These are phyloP conservation scores for Epithemia pelagica DNA, from an alignment of 108 stramenopile species.

Conservation along the genomic window DNA sequence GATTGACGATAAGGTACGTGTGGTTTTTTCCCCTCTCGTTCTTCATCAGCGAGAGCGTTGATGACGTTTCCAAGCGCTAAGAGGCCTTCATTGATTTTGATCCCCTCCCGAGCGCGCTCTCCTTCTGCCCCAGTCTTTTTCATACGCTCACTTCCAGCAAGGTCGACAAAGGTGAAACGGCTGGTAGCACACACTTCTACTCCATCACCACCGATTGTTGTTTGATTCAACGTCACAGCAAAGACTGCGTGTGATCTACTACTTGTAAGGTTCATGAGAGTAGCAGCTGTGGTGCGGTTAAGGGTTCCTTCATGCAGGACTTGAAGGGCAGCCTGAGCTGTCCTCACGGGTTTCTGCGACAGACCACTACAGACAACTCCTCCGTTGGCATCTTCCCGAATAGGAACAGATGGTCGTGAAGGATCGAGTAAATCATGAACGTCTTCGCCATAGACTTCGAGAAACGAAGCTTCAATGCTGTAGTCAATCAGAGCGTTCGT, in stretches of 20 bases:
- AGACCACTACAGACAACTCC: constrained; percentile 60
- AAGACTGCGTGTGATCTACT: constrained; percentile 82
- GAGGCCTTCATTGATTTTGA: constrained; percentile 94
- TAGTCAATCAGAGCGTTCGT: constrained; percentile 36
- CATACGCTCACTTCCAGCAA: constrained; percentile 90
- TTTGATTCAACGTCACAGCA: constrained; percentile 57
- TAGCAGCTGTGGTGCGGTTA: constrained; percentile 88
- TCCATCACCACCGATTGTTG: constrained; percentile 17
- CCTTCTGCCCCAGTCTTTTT: constrained; percentile 93
- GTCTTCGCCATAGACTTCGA: constrained; percentile 94
- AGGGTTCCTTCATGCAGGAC: constrained; percentile 82
- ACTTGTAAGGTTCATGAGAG: constrained; percentile 84
- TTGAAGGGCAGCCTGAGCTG: constrained; percentile 46
- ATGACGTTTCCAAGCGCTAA: constrained; percentile 97
- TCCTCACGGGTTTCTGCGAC: constrained; percentile 34
- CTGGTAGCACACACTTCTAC: constrained; percentile 66
- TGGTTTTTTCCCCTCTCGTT: constrained; percentile 56
- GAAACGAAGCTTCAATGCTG: constrained; percentile 68
- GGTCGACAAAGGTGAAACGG: constrained; percentile 82
- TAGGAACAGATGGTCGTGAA: constrained; percentile 53
- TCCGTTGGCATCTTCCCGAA: constrained; percentile 73
- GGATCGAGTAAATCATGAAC: constrained; percentile 81
- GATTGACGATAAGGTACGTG: constrained; percentile 89
- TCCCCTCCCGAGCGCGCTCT: constrained; percentile 81
- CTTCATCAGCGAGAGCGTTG: constrained; percentile 93